Evolutionary conservation across 768 basidiomycete genomes (phyloP).

Genomic region (Xerocomellus intermedius): DNA sequence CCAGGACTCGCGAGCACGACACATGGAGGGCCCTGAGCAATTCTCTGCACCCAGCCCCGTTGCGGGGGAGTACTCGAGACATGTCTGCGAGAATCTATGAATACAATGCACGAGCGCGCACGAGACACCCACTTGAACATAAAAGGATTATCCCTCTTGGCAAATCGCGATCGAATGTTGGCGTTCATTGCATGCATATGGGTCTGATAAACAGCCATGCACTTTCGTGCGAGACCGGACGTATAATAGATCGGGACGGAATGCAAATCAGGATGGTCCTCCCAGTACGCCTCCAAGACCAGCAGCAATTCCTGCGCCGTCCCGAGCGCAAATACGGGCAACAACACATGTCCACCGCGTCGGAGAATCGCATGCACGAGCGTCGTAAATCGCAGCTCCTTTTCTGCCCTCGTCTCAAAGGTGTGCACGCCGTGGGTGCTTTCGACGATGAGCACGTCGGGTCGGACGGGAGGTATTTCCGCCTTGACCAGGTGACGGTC

Average conservation of each 20-base stretch:
- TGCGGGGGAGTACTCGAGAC: conserved; percentile 75
- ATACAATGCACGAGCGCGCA: background rate
- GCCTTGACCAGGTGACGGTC: conserved; percentile 95
- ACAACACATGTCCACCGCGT: conserved; percentile 89
- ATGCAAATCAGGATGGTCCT: conserved; percentile 89
- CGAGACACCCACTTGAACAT: conserved; percentile 81
- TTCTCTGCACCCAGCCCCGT: conserved; percentile 81
- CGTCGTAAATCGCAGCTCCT: conserved; percentile 84
- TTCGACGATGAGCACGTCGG: conserved; percentile 94
- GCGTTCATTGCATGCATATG: conserved; percentile 98
- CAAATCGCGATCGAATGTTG: conserved; percentile 85
- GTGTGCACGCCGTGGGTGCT: conserved; percentile 96
- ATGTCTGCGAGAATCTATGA: conserved; percentile 44
- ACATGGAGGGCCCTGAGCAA: conserved; percentile 90
- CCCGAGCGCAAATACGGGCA: conserved; percentile 93
- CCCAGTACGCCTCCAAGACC: conserved; percentile 96
- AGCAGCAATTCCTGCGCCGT: conserved; percentile 91
- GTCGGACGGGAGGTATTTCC: conserved; percentile 84
- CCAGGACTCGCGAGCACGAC: conserved; percentile 95
- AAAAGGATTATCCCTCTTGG: conserved; percentile 94
- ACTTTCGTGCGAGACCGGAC: conserved; percentile 88
- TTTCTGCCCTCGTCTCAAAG: conserved; percentile 80
- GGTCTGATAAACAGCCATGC: conserved; percentile 96
- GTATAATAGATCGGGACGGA: conserved; percentile 93
- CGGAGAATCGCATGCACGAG: conserved; percentile 91